Base-by-base conservation (phyloP, 192 early-diverging fungal genomes). In the Radiomyces spectabilis region DNA sequence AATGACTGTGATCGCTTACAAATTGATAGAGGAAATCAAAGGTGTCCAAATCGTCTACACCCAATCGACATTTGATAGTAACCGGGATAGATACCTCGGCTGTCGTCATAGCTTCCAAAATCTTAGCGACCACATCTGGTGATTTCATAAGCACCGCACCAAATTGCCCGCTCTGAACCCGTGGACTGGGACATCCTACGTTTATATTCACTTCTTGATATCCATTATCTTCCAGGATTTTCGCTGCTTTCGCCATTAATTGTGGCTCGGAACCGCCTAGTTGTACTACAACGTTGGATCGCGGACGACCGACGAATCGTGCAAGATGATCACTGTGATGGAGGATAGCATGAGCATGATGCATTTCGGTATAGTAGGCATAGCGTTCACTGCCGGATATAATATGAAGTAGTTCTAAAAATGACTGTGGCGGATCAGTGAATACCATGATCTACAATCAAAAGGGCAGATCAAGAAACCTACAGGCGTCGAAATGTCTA, bases 61-160 rank as follows among this genome's bases (percentile, higher is more conserved):
- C 86, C n/a, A 81, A 80, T 12, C 86, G 73, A 59, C 85, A 86
- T 66, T 89, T 89, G 41, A 89, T 76, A 33, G 81, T 86, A 30
- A 89, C 67, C 9, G 75, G 73, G 19, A 81, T 68, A 2, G 51
- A 64, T 0, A 65, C 58, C 5, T 69, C 68, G 3, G 68, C 63
- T n/a, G 57, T 58, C 0, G 57, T 31, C 74, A 88, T 84, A 7
- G 73, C 79, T 4, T 60, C 58, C 18, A 85, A 72, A 2, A 86
- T 82, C 12, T 71, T 60, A 5, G 80, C 81, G 0, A 82, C 76
- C 7, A 46, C 25, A 1, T 65, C 65, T 0, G 86, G 86, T 6
- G 72, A 72, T 41, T 81, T 84, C 86, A 88, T 88, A 22, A 88
- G 58, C 9, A 83, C 68, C 0, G 83, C 86, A 24, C 86, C 86